Base-by-base conservation (phyloP, 768 basidiomycete genomes). In the Amanita molliuscula region DNA sequence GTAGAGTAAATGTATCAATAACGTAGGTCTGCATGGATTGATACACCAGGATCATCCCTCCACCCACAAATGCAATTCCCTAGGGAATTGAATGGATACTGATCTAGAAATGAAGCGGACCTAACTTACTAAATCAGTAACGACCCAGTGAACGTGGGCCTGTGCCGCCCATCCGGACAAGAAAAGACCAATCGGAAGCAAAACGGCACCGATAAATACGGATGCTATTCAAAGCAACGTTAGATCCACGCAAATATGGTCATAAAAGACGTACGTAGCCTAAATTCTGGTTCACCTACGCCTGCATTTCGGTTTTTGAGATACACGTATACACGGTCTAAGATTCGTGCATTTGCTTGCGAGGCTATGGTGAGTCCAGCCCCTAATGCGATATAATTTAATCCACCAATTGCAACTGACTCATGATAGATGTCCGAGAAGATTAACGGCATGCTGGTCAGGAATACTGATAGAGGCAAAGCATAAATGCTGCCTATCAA, bases 331-430 rank as follows among this genome's bases (percentile, higher is more conserved):
- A 81, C 57, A 37, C 58, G 62, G 59, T 88, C 86, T 61, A 86
- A 63, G 6, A 68, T 56, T 6, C 72, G 67, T 0, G 79, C 81
- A 52, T 79, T 82, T 9, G 75, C 13, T 58, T 79, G 74, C 1
- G 80, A 76, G 0, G 76, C 73, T 1, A 65, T 54, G 0, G 69
- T 58, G 13, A 87, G 65, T 3, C 87, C 87, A 1, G 83, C 16
- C 0, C 85, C 86, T 4, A 89, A 71, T 0, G 86, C 75, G 51
- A 89, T 67, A 55, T 88, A 92, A 57, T 88, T 70, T 28, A 88
- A 62, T 0, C 84, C 82, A 0, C 77, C 70, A 46, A 83, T 79
- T 4, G 84, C 82, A 9, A 73, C 62, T 0, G 59, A 53, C 59
- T 85, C 63, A 33, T 72, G 62, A 57, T 89, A 90, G 1, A 72